Evolutionary conservation across 257 asterid species (phyloP).

Genomic region (Pogostemon cablin): DNA sequence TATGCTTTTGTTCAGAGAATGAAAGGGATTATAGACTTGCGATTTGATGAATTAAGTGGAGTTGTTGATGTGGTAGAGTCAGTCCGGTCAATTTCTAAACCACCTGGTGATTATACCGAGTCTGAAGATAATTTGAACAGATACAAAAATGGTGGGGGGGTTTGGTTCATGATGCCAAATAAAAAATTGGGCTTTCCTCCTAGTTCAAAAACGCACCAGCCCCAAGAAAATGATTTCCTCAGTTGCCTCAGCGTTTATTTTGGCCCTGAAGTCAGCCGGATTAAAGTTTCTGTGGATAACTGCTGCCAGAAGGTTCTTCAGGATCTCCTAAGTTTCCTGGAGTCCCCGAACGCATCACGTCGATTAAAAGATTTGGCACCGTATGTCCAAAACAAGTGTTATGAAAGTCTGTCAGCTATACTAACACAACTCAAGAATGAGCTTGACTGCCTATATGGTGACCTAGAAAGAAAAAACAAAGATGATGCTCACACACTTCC

Average conservation of each 20-base stretch:
- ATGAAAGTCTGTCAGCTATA: constrained; percentile 68
- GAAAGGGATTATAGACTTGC: constrained; percentile 72
- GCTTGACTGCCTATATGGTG: constrained; percentile 59
- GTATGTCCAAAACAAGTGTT: constrained; percentile 77
- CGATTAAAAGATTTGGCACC: constrained; percentile 90
- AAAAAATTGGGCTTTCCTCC: constrained; percentile 52
- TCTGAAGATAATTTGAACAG: constrained; percentile 60
- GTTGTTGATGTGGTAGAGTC: constrained; percentile 68
- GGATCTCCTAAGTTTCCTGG: constrained; percentile 85
- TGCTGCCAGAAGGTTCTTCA: constrained; percentile 77
- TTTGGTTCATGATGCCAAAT: constrained; percentile 87
- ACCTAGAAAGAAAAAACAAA: constrained; percentile 52
- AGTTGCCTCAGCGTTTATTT: constrained; percentile 80
- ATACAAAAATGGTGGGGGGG: constrained; percentile 69
- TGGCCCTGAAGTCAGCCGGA: constrained; percentile 89
- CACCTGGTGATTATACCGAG: constrained; percentile 56
- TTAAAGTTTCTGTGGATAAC: constrained; percentile 84
- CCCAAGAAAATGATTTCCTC: constrained; percentile 72
- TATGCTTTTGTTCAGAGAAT: constrained; percentile 91
- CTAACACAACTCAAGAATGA: constrained; percentile 68
- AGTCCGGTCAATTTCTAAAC: constrained; percentile 54
- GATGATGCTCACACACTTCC: constrained; percentile 48
- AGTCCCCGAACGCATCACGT: constrained; percentile 81
- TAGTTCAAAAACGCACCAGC: constrained; percentile 58
- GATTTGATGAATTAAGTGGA: constrained; percentile 72